phyloP scores from a whole-genome alignment of 805 yeast species.

The Kodamaea lidongshanica region DNA sequence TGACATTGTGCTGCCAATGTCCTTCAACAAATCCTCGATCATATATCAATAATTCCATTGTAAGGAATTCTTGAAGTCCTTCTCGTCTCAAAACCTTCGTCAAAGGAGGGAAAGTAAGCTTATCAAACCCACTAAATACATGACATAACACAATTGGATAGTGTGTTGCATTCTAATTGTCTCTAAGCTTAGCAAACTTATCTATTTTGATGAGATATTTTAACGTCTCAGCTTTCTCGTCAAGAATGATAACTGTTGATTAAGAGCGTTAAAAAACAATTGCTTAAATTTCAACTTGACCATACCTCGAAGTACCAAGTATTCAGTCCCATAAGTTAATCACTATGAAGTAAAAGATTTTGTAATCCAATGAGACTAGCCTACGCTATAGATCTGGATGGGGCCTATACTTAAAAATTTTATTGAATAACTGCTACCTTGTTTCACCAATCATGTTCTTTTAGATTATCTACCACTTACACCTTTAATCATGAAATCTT shows the following conservation, averaged over 20 bases:
- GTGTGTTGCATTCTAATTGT: conserved; percentile 51
- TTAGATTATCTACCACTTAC: conserved; percentile 24
- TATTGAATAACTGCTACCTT: too few relatives aligned
- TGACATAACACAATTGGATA: conserved; percentile 79
- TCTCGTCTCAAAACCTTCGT: conserved; percentile 11
- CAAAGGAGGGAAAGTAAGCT: conserved; percentile 19
- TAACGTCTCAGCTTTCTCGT: conserved; percentile 5
- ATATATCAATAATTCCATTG: conserved; percentile 76
- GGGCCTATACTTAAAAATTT: too few relatives aligned
- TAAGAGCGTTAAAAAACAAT: background rate
- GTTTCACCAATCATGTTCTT: too few relatives aligned
- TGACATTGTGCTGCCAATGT: conserved; percentile 60
- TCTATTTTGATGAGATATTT: conserved; percentile 23
- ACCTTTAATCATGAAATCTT: conserved; percentile 57
- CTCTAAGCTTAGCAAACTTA: conserved; percentile 24
- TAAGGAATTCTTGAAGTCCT: conserved; percentile 1
- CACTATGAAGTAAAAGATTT: too few relatives aligned
- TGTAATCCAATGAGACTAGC: too few relatives aligned
- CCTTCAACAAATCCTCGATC: conserved; percentile 52
- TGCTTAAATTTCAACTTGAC: too few relatives aligned
- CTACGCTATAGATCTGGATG: too few relatives aligned
- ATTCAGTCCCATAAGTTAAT: too few relatives aligned
- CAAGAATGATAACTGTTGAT: conserved; percentile 2
- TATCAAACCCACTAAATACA: conserved; percentile 81
- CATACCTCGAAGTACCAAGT: too few relatives aligned